Evolutionary conservation across 352 stramenopile species (phyloP).

Genomic region (Phytophthora sansomeana): DNA sequence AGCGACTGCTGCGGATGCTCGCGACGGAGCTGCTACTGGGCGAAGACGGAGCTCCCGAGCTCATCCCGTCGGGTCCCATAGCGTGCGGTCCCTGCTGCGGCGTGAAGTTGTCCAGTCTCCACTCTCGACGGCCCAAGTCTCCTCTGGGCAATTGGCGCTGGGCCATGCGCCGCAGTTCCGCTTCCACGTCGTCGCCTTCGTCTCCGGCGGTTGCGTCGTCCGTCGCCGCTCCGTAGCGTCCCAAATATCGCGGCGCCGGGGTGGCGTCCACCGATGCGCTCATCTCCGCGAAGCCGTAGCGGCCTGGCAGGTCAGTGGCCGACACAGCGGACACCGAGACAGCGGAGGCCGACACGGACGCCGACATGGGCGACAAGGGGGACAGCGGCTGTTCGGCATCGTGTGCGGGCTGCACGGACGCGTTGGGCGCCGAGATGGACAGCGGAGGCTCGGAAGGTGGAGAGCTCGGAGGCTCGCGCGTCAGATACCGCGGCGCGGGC

Average conservation of each 20-base stretch:
- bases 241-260: constrained; percentile 79
- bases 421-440: constrained; percentile 15
- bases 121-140: constrained; percentile 81
- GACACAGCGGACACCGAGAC: constrained; percentile 84
- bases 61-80: constrained; percentile 7
- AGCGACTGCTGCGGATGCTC: constrained; percentile 40
- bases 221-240: constrained; percentile 42
- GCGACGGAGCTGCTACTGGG: constrained; percentile 49
- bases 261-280: constrained; percentile 85
- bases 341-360: constrained; percentile 67
- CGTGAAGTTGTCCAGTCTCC: constrained; percentile 72
- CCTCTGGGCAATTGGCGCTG: constrained; percentile 80
- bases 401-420: constrained; percentile 3
- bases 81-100: constrained; percentile 31
- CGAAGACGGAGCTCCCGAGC: constrained; percentile 51
- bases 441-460: constrained; percentile 16
- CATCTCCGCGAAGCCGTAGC: constrained; percentile 80
- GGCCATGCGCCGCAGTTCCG: constrained; percentile 78
- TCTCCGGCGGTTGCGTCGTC: constrained; percentile 26
- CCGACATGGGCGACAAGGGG: constrained; percentile 62
- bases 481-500: constrained; percentile 56
- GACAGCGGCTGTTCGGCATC: constrained; percentile 26
- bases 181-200: constrained; percentile 76
- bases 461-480: constrained; percentile 31
- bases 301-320: constrained; percentile 69